Conservation (phyloP, 2,329 filamentous ascomycete genomes). For the Colletotrichum melonis region DNA sequence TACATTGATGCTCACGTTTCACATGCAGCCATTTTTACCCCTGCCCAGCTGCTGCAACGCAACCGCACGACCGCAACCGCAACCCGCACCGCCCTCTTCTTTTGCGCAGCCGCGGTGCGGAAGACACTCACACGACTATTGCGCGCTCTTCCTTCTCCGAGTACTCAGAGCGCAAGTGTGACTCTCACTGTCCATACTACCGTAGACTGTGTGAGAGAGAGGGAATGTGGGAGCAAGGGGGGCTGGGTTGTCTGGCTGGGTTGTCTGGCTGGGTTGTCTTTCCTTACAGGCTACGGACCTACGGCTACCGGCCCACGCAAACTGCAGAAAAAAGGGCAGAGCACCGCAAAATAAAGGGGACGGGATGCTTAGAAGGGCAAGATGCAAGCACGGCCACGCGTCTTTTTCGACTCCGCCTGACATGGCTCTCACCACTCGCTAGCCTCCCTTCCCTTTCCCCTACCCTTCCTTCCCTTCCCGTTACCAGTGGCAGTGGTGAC, state of each 20-base stretch:
- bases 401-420: constrained; percentile 24
- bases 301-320: background rate
- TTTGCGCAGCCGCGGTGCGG: background rate
- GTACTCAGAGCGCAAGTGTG: background rate
- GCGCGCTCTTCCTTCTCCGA: background rate
- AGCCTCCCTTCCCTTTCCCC: background rate
- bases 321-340: background rate
- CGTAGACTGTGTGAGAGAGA: background rate
- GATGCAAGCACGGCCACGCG: constrained; percentile 22
- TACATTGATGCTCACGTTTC: background rate
- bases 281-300: background rate
- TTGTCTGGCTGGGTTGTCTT: background rate
- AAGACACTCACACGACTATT: background rate
- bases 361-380: constrained; percentile 1
- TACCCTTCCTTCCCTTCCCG: background rate
- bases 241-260: background rate
- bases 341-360: background rate
- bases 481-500: background rate
- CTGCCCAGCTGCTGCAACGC: background rate
- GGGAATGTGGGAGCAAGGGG: background rate
- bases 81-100: background rate
- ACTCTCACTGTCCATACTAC: too few relatives aligned
- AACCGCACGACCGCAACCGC: background rate
- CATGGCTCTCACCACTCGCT: background rate
- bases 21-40: background rate